phyloP scores from a whole-genome alignment of 352 stramenopile genomes.

The Pythium grandisporangium region DNA sequence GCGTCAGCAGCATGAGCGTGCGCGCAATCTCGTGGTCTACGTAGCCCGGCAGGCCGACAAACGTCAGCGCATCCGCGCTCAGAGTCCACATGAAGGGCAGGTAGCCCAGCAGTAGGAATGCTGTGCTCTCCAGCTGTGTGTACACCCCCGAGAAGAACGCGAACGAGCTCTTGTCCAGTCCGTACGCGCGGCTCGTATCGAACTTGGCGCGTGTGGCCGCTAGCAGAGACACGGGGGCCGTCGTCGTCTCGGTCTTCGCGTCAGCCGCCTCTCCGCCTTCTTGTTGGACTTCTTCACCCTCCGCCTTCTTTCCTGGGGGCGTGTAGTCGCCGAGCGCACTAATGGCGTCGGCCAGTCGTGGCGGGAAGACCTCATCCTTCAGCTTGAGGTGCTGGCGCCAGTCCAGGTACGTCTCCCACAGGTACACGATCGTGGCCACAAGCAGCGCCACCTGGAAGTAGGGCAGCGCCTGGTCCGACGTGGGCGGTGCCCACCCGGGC shows the following conservation, averaged over 20 bases:
- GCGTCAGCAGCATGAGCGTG: slow-evolving; percentile 61
- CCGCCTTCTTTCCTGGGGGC: slow-evolving; percentile 8
- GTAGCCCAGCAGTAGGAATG: slow-evolving; percentile 88
- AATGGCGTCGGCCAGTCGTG: slow-evolving; percentile 41
- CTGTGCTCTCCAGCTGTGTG: slow-evolving; percentile 71
- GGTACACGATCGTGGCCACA: slow-evolving; percentile 88
- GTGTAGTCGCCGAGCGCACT: slow-evolving; percentile 30
- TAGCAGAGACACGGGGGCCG: too few relatives aligned
- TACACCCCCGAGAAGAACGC: slow-evolving; percentile 88
- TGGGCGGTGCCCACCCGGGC: slow-evolving; percentile 27
- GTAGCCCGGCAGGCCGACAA: slow-evolving; percentile 38
- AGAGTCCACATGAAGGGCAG: slow-evolving; percentile 92
- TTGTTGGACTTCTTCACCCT: slow-evolving; percentile 6
- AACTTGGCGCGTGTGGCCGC: slow-evolving; percentile 88
- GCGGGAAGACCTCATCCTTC: slow-evolving; percentile 62
- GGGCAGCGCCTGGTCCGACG: slow-evolving; percentile 17
- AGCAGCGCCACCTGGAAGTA: slow-evolving; percentile 73
- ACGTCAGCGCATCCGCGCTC: slow-evolving; percentile 47
- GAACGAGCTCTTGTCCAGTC: slow-evolving; percentile 95
- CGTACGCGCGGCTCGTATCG: slow-evolving; percentile 89
- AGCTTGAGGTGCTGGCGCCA: slow-evolving; percentile 88
- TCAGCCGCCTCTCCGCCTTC: neutral
- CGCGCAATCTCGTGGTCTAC: slow-evolving; percentile 82
- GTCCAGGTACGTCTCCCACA: slow-evolving; percentile 92
- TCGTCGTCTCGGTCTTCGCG: slow-evolving; percentile 9